phyloP scores from a whole-genome alignment of 1,284 basidiomycete species.

The Schizophyllum commune region DNA sequence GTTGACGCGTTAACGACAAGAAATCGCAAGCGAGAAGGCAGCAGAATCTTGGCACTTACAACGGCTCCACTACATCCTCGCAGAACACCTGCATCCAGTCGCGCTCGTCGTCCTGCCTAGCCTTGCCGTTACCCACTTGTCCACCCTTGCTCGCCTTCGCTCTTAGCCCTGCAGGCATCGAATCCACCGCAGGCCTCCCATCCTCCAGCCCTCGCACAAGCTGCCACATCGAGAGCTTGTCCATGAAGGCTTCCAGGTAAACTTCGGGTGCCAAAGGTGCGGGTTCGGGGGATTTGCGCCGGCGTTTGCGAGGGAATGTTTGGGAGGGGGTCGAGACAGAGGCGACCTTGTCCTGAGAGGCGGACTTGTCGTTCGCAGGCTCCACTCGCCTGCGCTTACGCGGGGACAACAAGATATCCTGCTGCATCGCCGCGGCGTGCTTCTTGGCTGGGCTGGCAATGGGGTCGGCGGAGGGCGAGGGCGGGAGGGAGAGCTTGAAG shows the following conservation, averaged over 20 bases:
- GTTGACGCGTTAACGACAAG: not conserved
- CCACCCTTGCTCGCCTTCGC: not conserved
- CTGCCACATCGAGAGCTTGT: constrained; percentile 71
- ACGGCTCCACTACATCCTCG: constrained; percentile 52
- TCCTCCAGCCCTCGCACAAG: constrained; percentile 37
- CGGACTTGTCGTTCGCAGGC: too few relatives aligned
- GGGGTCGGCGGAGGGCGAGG: constrained; percentile 17
- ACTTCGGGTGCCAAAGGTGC: constrained; percentile 28
- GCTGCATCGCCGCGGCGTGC: not conserved
- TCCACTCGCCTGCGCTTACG: not conserved
- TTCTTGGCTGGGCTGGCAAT: not conserved
- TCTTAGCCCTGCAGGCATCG: not conserved
- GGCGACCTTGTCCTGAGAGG: too few relatives aligned
- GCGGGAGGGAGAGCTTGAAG: constrained; percentile 54
- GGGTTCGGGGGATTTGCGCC: constrained; percentile 26
- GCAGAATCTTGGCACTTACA: constrained; percentile 41
- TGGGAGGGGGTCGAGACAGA: constrained; percentile 9
- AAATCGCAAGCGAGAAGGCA: not conserved
- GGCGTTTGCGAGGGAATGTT: constrained; percentile 26
- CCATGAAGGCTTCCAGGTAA: constrained; percentile 63
- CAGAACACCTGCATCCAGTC: constrained; percentile 72
- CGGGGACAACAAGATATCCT: not conserved
- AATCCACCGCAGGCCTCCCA: not conserved
- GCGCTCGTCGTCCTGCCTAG: constrained; percentile 28
- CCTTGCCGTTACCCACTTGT: constrained; percentile 5